These are phyloP conservation scores for Chaetomiaceae sp. DNA, from an alignment of 2,329 filamentous ascomycete species.

Conservation along the genomic window DNA sequence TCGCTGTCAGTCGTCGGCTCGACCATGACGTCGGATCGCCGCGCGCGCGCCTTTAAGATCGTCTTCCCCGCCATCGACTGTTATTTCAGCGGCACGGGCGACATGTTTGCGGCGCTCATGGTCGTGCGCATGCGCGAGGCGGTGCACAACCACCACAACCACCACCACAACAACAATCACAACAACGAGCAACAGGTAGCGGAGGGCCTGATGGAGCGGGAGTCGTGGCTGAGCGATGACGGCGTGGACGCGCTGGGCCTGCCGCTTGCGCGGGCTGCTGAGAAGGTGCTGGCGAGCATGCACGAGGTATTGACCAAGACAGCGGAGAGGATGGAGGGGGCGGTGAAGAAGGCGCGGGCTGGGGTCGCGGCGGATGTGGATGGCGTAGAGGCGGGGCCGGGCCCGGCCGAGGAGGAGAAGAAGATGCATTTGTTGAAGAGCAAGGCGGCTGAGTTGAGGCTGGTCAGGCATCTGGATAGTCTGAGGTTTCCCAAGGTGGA, in stretches of 20 bases:
- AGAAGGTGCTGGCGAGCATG: slow-evolving; percentile 91
- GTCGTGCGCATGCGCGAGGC: slow-evolving; percentile 85
- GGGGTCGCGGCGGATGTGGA: slow-evolving; percentile 35
- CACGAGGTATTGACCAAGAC: slow-evolving; percentile 73
- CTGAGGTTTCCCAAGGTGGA: slow-evolving; percentile 62
- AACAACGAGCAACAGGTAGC: too few species aligned
- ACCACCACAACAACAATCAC: not conserved
- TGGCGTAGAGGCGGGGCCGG: slow-evolving; percentile 30
- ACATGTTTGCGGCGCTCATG: slow-evolving; percentile 95
- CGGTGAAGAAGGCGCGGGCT: slow-evolving; percentile 42
- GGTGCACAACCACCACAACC: slow-evolving; percentile 42
- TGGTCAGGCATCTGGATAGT: slow-evolving; percentile 70
- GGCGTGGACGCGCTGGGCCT: slow-evolving; percentile 63
- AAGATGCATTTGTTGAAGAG: slow-evolving; percentile 64
- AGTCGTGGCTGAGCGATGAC: slow-evolving; percentile 75
- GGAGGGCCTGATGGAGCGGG: slow-evolving; percentile 44
- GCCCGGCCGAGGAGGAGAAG: slow-evolving; percentile 50
- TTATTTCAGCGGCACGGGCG: slow-evolving; percentile 94
- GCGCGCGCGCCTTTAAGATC: slow-evolving; percentile 81
- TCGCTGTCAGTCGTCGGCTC: slow-evolving; percentile 73
- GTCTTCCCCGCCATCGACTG: slow-evolving; percentile 82
- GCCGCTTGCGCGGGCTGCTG: slow-evolving; percentile 76
- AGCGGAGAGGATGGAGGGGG: slow-evolving; percentile 56
- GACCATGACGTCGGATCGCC: slow-evolving; percentile 58
- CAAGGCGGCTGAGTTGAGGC: slow-evolving; percentile 81